Base-by-base conservation (phyloP, 2,329 filamentous ascomycete genomes). In the Nemania sp. region DNA sequence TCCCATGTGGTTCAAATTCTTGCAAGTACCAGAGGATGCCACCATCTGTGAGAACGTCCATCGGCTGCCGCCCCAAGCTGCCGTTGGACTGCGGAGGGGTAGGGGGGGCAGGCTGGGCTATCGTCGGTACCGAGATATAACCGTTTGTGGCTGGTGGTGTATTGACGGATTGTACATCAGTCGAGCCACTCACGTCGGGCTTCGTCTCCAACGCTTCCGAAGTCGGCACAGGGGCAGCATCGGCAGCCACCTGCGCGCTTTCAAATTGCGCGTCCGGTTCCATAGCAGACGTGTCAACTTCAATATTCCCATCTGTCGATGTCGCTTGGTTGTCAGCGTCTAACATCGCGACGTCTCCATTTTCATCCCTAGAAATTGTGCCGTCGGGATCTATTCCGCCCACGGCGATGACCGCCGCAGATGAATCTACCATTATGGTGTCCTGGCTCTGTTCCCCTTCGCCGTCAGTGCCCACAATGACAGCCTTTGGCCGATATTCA, bases 21-120 rank as follows among this genome's bases (percentile, higher is more conserved):
- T 90, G 85, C 60, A 97, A 84, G 74, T 96, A 97, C 92, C 92
- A 97, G 7, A 91, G 87, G 12, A 96, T 81, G 35, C 94, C 94
- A 59, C 94, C 94, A 50, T 89, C 82, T 2, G 83, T 68, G 46
- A 92, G 79, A 12, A 83, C 79, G 37, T 87, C 84, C 3, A 71
- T 65, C 2, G 80, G 74, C 46, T 83, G 81, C 57, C 77, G 76
- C 42, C 74, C 75, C 13, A 84, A 76, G 64, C 83, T 86, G 46
- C 83, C 83, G 64, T 85, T 87, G 1, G 85, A 90, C 54, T 87
- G 83, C 1, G 88, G 88, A 25, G 88, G 88, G 2, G 88, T 90
- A 11, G 88, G 84, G 2, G 88, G 87, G 0, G 76, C 79, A 7
- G 77, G 67, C 39, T 75, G 74, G 20, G 76, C 70, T 2, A 70